Evolutionary conservation across 2,329 filamentous ascomycete genomes (phyloP), one percentile per base, ranked within the genome.

Genomic region (Clonostachys chloroleuca): DNA sequence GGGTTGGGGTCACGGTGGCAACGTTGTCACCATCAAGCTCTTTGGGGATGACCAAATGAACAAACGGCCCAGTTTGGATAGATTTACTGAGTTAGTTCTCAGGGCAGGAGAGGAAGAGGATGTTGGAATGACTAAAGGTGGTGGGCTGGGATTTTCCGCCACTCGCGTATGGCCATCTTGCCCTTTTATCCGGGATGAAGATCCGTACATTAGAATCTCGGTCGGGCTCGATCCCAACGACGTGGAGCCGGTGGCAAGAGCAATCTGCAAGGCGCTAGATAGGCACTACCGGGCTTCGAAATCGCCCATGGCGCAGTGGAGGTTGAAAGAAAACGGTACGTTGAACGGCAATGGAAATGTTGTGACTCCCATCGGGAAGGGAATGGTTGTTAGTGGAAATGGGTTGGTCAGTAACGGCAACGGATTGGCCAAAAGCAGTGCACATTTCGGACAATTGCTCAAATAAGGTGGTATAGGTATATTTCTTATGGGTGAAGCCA

Each of bases 111-210:
- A 54, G 34, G 50, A 54, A 46, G 52, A 54, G 30, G 45, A 44
- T 5, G 50, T 52, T 40, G 52, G 42, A 9, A 54, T 54, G 52
- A 54, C 50, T 20, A 54, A 54, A 36, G 52, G 52, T 10, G 52
- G 50, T 36, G 52, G 52, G 9, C 40, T 54, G 20, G 50, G 52
- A 16, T 52, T 54, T 42, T 54, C 52, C 10, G 50, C 49, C 17
- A 54, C 50, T 39, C 52, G 52, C 24, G 50, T 54, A 14, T 54
- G 52, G 50, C 50, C 52, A 12, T 52, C 52, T 5, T 51, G 48
- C 1, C 52, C 50, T 18, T 54, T 54, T 12, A 54, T 52, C 39
- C 45, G 47, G 4, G 18, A 54, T 33, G 52, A 54, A 36, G 50
- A 52, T 18, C 52, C 52, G 4, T 54, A 52, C 42, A 52, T 54